Conservation (phyloP, 441 rosid genomes). For the Breynia disticha region DNA sequence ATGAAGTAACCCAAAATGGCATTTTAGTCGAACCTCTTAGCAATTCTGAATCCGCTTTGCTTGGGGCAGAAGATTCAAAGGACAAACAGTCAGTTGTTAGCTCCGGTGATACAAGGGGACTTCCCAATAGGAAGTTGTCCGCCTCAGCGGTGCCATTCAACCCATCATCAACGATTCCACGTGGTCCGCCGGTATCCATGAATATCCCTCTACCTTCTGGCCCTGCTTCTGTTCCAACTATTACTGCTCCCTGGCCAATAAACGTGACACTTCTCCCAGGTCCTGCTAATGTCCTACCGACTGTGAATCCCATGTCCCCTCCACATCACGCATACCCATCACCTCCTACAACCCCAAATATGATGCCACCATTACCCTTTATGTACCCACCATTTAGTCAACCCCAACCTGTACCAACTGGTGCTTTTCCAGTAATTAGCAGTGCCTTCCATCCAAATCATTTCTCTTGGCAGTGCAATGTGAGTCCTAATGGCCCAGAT, state of each 20-base stretch:
- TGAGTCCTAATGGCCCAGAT: constrained; percentile 48
- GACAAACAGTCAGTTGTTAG: constrained; percentile 39
- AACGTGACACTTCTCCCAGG: constrained; percentile 83
- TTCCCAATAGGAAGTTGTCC: constrained; percentile 71
- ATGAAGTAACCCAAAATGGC: constrained; percentile 31
- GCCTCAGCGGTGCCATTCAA: constrained; percentile 96
- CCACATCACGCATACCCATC: constrained; percentile 71
- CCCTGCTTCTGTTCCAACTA: constrained; percentile 41
- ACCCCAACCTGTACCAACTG: constrained; percentile 56
- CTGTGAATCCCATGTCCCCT: constrained; percentile 41
- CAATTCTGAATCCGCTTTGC: constrained; percentile 17
- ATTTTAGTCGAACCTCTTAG: constrained; percentile 27
- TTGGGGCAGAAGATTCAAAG: constrained; percentile 45
- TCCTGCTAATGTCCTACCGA: constrained; percentile 38
- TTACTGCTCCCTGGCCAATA: constrained; percentile 71
- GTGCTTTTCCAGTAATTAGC: constrained; percentile 68
- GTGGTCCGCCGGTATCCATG: constrained; percentile 53
- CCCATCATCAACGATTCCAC: constrained; percentile 60
- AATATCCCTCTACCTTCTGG: constrained; percentile 51
- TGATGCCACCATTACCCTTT: constrained; percentile 83
- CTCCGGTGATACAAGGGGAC: constrained; percentile 37
- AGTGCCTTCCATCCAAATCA: constrained; percentile 74
- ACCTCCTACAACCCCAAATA: constrained; percentile 85
- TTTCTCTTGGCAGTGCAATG: constrained; percentile 82
- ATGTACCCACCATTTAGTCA: constrained; percentile 77